A percentile compares a stretch with the other conserved stretches of the same genome.
Conservation (phyloP, 2,329 filamentous ascomycete species). For the Diaporthe caulivora region DNA sequence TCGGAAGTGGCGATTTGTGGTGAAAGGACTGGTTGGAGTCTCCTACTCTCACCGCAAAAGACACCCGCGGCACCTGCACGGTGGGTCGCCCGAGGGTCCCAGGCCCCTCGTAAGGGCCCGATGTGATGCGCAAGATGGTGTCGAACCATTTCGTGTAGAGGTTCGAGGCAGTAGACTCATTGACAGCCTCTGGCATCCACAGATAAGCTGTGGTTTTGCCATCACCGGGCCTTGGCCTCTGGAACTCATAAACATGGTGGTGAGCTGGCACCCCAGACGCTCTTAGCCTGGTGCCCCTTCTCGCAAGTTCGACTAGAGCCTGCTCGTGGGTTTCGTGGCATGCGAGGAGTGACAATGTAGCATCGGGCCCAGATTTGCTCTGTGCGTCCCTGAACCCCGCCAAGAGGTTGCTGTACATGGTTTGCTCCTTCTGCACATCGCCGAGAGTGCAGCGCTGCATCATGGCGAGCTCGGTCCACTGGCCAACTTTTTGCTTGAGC, state of each 20-base stretch:
- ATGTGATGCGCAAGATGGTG: constrained; percentile 21
- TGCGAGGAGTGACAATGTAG: neutral
- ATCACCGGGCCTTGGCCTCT: neutral
- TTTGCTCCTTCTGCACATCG: neutral
- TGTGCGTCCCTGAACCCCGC: neutral
- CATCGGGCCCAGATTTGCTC: neutral
- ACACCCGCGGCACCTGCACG: neutral
- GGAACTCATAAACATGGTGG: neutral
- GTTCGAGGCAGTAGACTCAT: neutral
- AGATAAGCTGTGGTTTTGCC: constrained; percentile 7
- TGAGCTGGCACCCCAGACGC: neutral
- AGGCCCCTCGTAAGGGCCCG: neutral
- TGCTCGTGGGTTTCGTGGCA: neutral
- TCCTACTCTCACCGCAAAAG: neutral
- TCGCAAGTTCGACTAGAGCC: neutral
- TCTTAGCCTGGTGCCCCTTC: neutral
- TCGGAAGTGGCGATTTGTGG: constrained; percentile 15
- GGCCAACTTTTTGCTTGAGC: neutral
- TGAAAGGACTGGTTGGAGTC: neutral
- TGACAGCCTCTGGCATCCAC: constrained; percentile 8
- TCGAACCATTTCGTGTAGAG: constrained; percentile 29
- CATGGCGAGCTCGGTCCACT: neutral
- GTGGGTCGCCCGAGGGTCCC: neutral
- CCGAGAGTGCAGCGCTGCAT: neutral
- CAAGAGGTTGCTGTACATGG: neutral